phyloP scores from a whole-genome alignment of 108 stramenopile genomes.

The Nitzschia sp. region DNA sequence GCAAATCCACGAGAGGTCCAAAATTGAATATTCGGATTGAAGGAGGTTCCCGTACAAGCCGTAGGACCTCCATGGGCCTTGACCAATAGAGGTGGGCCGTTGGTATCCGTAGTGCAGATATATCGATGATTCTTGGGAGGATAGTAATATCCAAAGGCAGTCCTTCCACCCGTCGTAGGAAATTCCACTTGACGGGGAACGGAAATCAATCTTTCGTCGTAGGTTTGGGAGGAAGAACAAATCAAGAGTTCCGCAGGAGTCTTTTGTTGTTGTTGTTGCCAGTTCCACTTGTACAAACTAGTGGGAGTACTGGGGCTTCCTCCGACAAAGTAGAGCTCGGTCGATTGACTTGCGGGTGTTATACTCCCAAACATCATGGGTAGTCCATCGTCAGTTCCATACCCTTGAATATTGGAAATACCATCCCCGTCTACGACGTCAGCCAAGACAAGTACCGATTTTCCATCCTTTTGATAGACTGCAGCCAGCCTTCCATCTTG shows the following conservation, averaged over 20 bases:
- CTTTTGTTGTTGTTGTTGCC: conserved; percentile 13
- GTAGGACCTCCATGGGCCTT: conserved; percentile 89
- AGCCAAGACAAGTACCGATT: conserved; percentile 49
- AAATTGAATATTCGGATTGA: conserved; percentile 72
- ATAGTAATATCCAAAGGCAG: conserved; percentile 72
- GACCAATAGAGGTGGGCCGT: conserved; percentile 71
- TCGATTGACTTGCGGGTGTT: background rate
- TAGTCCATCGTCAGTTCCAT: conserved; percentile 35
- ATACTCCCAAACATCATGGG: conserved; percentile 64
- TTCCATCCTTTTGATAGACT: conserved; percentile 49
- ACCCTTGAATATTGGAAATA: conserved; percentile 37
- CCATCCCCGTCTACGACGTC: conserved; percentile 20
- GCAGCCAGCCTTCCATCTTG: conserved; percentile 60
- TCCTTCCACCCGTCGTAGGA: conserved; percentile 50
- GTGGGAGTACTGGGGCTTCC: conserved; percentile 52
- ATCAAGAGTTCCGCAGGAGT: conserved; percentile 38
- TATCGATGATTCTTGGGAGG: conserved; percentile 58
- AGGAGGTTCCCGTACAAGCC: conserved; percentile 62
- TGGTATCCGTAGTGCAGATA: conserved; percentile 32
- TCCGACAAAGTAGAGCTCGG: conserved; percentile 67
- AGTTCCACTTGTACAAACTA: conserved; percentile 63
- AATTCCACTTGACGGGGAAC: conserved; percentile 61
- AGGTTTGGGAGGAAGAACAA: conserved; percentile 45
- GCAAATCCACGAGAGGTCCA: conserved; percentile 87
- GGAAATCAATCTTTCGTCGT: conserved; percentile 52